Evolutionary conservation across 345 rosid species (phyloP).

Genomic region (Isatis tinctoria): DNA sequence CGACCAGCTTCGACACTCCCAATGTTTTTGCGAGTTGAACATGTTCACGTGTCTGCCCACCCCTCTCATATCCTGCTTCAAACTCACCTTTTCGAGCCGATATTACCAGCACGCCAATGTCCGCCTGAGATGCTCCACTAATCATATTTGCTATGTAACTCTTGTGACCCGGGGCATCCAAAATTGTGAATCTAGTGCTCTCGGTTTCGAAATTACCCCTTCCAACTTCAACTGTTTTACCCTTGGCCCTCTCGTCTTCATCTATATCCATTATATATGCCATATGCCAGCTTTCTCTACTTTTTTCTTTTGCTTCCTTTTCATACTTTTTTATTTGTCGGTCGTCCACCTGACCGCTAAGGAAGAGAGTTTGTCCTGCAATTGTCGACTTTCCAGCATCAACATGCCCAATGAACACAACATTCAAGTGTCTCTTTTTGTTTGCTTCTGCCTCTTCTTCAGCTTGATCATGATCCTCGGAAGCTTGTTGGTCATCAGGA

Average conservation of each 20-base stretch:
- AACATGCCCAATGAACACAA: slow-evolving; percentile 97
- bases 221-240: slow-evolving; percentile 98
- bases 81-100: slow-evolving; percentile 99
- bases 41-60: slow-evolving; percentile 99
- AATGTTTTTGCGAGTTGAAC: slow-evolving; percentile 97
- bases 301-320: slow-evolving; percentile 96
- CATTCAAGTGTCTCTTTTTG: slow-evolving; percentile 85
- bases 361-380: slow-evolving; percentile 96
- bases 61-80: slow-evolving; percentile 98
- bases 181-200: slow-evolving; percentile 91
- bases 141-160: slow-evolving; percentile 99
- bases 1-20: slow-evolving; percentile 88
- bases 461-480: slow-evolving; percentile 30
- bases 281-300: slow-evolving; percentile 99
- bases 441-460: slow-evolving; percentile 48
- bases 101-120: slow-evolving; percentile 92
- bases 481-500: slow-evolving; percentile 39
- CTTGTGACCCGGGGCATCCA: slow-evolving; percentile 99
- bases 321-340: slow-evolving; percentile 94
- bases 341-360: slow-evolving; percentile 95
- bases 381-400: slow-evolving; percentile 98
- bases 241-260: slow-evolving; percentile 97
- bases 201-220: slow-evolving; percentile 96
- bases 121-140: slow-evolving; percentile 99
- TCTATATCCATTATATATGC: slow-evolving; percentile 99